A percentile compares a stretch with the other conserved stretches of the same genome.
phyloP scores from a whole-genome alignment of 495 filamentous ascomycete genomes.

The Lepraria neglecta region DNA sequence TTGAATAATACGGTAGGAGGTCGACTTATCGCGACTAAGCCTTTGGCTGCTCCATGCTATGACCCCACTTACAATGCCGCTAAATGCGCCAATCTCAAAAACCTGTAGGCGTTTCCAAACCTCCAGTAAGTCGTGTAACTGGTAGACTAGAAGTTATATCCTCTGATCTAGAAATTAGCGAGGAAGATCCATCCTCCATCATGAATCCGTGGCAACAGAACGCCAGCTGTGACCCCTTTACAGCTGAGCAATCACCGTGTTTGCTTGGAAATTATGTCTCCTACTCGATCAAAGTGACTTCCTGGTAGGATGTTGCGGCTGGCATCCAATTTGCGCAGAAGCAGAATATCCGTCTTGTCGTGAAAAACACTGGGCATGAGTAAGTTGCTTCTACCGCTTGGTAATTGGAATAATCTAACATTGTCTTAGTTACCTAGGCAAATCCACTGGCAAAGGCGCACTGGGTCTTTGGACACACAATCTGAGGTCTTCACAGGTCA shows the following conservation, averaged over 20 bases:
- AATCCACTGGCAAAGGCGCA: slow-evolving; percentile 50
- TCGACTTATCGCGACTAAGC: slow-evolving; percentile 40
- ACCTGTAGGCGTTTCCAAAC: slow-evolving; percentile 32
- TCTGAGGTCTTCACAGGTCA: slow-evolving; percentile 42
- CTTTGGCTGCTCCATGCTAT: slow-evolving; percentile 43
- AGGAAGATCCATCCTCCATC: slow-evolving; percentile 35
- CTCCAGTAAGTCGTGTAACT: slow-evolving; percentile 30
- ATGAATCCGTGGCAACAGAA: slow-evolving; percentile 40
- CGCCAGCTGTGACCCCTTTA: slow-evolving; percentile 52
- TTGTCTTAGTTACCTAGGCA: slow-evolving; percentile 42
- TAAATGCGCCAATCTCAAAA: slow-evolving; percentile 29
- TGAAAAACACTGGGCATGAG: slow-evolving; percentile 70
- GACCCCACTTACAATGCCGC: slow-evolving; percentile 33
- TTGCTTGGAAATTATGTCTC: slow-evolving; percentile 51
- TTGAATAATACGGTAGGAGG: slow-evolving; percentile 43
- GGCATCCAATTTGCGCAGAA: slow-evolving; percentile 59
- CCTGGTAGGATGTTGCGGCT: slow-evolving; percentile 48
- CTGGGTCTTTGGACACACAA: slow-evolving; percentile 57
- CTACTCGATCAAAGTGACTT: slow-evolving; percentile 56
- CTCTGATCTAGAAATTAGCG: slow-evolving; percentile 25
- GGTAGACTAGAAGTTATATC: neutral
- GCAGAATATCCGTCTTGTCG: slow-evolving; percentile 49
- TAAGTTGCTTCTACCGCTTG: slow-evolving; percentile 2
- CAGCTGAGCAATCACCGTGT: slow-evolving; percentile 45
- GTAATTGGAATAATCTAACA: neutral